phyloP scores from a whole-genome alignment of 2,329 filamentous ascomycete genomes.

The Colletotrichum sp. region DNA sequence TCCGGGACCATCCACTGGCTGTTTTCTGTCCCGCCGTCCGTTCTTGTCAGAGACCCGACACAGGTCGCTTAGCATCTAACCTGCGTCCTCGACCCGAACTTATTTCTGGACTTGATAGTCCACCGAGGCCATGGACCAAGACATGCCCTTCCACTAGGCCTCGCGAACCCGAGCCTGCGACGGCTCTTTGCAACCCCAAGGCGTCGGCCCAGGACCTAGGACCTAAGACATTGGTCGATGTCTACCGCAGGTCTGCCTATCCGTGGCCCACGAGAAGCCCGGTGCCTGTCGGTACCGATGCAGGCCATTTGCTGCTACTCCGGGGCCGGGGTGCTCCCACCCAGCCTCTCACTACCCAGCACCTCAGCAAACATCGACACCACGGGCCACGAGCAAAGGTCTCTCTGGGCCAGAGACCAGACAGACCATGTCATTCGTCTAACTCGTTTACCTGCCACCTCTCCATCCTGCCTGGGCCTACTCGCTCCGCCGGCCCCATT shows the following conservation, averaged over 20 bases:
- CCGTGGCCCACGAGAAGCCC: background rate
- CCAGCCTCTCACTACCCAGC: conserved; percentile 1
- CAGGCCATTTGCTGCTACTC: background rate
- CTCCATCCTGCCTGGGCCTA: background rate
- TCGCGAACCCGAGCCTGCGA: background rate
- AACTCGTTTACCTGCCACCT: conserved; percentile 1
- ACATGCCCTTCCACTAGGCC: background rate
- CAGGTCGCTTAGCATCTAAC: background rate
- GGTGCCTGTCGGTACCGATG: background rate
- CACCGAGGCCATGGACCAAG: background rate
- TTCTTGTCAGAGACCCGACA: background rate
- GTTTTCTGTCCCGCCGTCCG: background rate
- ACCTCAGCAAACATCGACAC: conserved; percentile 7
- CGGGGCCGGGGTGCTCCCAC: background rate
- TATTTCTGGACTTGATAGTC: background rate
- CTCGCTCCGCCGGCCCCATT: background rate
- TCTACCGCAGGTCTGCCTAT: background rate
- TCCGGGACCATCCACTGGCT: background rate
- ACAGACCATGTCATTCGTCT: background rate
- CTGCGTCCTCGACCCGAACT: background rate
- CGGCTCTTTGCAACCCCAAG: background rate
- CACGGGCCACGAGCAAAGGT: background rate
- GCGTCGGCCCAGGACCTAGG: background rate
- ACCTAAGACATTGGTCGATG: background rate
- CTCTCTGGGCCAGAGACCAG: background rate